Evolutionary conservation across 1,284 basidiomycete species (phyloP).

Genomic region (Coriolopsis trogii): DNA sequence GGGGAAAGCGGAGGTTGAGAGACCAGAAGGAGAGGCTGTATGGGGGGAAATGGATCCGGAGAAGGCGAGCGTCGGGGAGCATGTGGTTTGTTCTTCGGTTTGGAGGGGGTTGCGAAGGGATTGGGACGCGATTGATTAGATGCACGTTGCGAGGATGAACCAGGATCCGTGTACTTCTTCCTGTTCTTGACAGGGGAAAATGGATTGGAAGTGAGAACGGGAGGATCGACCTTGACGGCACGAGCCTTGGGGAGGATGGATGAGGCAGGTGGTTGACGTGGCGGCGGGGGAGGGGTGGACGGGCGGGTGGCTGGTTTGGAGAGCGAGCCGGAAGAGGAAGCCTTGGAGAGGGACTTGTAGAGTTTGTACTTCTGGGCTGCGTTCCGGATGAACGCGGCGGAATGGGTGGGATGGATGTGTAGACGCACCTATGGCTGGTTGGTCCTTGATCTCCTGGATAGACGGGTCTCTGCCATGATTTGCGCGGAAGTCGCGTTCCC

Average conservation of each 20-base stretch:
- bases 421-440: constrained; percentile 69
- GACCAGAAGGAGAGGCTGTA: constrained; percentile 28
- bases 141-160: constrained; percentile 20
- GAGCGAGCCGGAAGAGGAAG: constrained; percentile 24
- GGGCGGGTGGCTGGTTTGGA: constrained; percentile 28
- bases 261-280: constrained; percentile 36
- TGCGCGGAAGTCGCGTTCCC: constrained; percentile 78
- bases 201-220: constrained; percentile 64
- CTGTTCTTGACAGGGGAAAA: constrained; percentile 75
- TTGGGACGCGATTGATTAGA: constrained; percentile 38
- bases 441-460: constrained; percentile 77
- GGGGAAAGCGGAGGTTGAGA: constrained; percentile 19
- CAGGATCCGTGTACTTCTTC: constrained; percentile 26
- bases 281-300: constrained; percentile 41
- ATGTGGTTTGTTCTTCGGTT: constrained; percentile 38
- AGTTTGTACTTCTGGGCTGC: constrained; percentile 81
- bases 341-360: constrained; percentile 78
- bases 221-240: constrained; percentile 49
- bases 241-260: constrained; percentile 50
- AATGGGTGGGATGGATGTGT: constrained; percentile 12
- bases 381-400: constrained; percentile 27
- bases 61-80: constrained; percentile 37
- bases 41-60: constrained; percentile 41
- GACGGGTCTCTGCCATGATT: constrained; percentile 66
- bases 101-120: constrained; percentile 57